Percentiles rank a stretch among this genome's conserved stretches.
phyloP scores from a whole-genome alignment of 495 filamentous ascomycete genomes.

The Penicillium chermesinum region DNA sequence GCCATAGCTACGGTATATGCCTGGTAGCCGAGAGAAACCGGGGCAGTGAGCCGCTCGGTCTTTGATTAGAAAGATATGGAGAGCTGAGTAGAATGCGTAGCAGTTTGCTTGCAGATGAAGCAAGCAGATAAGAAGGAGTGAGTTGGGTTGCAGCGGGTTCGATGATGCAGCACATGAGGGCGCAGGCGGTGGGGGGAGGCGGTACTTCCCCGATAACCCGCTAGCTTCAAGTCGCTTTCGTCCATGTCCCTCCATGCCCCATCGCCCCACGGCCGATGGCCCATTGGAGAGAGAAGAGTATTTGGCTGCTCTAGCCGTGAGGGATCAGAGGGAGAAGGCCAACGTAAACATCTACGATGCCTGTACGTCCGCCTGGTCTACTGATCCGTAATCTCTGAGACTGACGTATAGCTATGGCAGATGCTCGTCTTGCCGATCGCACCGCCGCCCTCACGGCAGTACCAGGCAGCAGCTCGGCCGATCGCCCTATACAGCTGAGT shows the following conservation, averaged over 20 bases:
- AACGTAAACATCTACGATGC: conserved; percentile 51
- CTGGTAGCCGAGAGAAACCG: conserved; percentile 4
- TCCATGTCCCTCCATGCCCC: conserved; percentile 16
- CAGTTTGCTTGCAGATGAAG: neutral
- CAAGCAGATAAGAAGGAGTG: conserved; percentile 10
- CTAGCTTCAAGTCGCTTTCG: conserved; percentile 15
- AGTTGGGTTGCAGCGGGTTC: conserved; percentile 27
- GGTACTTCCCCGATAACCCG: conserved; percentile 28
- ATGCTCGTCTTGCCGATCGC: conserved; percentile 65
- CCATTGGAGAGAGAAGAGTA: conserved; percentile 58
- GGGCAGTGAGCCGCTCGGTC: too few species aligned
- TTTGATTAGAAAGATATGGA: too few species aligned
- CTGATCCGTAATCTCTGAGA: conserved; percentile 5
- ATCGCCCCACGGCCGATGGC: conserved; percentile 34
- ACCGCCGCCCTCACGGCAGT: conserved; percentile 50
- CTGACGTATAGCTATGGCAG: conserved; percentile 38
- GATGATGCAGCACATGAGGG: conserved; percentile 35
- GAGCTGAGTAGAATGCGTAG: neutral
- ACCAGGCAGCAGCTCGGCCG: conserved; percentile 1
- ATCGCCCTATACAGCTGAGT: conserved; percentile 1
- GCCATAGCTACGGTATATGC: conserved; percentile 55
- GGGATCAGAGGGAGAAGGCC: conserved; percentile 55
- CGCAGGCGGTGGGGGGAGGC: conserved; percentile 32
- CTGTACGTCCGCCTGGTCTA: conserved; percentile 37
- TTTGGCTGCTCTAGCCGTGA: conserved; percentile 45